Evolutionary conservation across 331 rosid genomes (phyloP).

Genomic region (Pyracantha coccinea): DNA sequence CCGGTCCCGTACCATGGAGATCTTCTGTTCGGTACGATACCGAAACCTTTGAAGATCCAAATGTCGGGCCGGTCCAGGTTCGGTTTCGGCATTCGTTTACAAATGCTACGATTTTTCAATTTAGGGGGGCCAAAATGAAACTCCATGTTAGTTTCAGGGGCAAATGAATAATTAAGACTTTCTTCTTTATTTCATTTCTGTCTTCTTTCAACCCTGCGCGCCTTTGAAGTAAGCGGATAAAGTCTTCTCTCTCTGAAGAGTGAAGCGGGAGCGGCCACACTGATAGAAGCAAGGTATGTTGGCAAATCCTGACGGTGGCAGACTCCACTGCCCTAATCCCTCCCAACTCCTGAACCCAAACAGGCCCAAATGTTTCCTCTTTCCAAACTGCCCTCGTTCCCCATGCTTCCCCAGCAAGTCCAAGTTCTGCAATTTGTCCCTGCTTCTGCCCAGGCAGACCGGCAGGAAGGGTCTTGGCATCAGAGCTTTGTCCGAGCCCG

Average conservation of each 20-base stretch:
- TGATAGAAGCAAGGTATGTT: neutral
- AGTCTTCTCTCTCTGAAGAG: neutral
- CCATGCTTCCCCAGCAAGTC: constrained; percentile 8
- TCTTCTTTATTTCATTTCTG: too few relatives aligned
- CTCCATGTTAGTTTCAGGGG: too few relatives aligned
- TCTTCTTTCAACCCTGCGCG: neutral
- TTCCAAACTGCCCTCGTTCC: constrained; percentile 22
- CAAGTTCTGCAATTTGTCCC: constrained; percentile 21
- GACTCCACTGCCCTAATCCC: neutral
- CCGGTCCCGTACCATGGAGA: too few relatives aligned
- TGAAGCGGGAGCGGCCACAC: neutral
- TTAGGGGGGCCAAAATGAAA: too few relatives aligned
- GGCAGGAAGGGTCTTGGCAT: neutral
- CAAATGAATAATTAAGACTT: too few relatives aligned
- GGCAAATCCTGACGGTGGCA: constrained; percentile 2
- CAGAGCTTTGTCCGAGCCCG: constrained; percentile 34
- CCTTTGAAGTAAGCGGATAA: constrained; percentile 2
- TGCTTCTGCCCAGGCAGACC: constrained; percentile 11
- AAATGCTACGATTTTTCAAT: too few relatives aligned
- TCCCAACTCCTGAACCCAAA: constrained; percentile 6
- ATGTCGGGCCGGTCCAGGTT: too few relatives aligned
- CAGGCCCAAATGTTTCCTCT: constrained; percentile 13
- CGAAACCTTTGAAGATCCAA: too few relatives aligned
- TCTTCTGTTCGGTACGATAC: too few relatives aligned
- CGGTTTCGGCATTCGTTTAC: too few relatives aligned